Evolutionary conservation across 805 yeast species (phyloP), one percentile per base, ranked within the genome.

Genomic region (Metschnikowia lunata): DNA sequence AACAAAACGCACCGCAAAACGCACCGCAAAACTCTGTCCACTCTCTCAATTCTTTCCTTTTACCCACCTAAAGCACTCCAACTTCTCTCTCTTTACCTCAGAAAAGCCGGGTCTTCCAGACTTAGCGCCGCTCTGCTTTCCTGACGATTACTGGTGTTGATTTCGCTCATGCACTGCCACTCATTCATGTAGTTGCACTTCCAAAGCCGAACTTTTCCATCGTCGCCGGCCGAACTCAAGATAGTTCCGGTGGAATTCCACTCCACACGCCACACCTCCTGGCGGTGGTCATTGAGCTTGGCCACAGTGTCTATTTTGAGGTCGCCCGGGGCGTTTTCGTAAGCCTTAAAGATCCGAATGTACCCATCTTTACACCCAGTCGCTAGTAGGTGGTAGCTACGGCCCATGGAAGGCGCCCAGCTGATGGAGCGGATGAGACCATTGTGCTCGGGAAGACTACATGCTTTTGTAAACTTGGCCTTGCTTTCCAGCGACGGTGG

Each of bases 401-500:
- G 72, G 2, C 98, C 98, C 84, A 90, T 87, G 0, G 95, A 80
- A 3, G 98, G 97, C 0, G 98, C 98, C 99, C 99, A 91, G 28
- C 90, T 76, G 6, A 90, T 88, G 13, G 89, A 85, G 57, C 98
- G 73, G 30, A 91, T 88, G 34, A 91, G 72, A 2, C 96, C 96
- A 42, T 78, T 75, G 60, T 90, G 97, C 33, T 88, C 97, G 2
- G 89, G 85, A 23, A 91, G 69, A 48, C 78, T 79, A 30, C 85
- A 80, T 0, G 80, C 80, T 42, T 76, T 72, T 10, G 70, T 68
- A 50, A 78, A 72, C 56, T 76, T 82, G 12, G 54, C 49, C 29
- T 55, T 52, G 23, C 31, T 31, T 15, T 36, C 47, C 10, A 32
- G n/a, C 26, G 32, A n/a, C 9, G 37, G 23, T 10, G n/a, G n/a